Base-by-base conservation (phyloP, 257 asterid species). In the Marsdenia floribunda region DNA sequence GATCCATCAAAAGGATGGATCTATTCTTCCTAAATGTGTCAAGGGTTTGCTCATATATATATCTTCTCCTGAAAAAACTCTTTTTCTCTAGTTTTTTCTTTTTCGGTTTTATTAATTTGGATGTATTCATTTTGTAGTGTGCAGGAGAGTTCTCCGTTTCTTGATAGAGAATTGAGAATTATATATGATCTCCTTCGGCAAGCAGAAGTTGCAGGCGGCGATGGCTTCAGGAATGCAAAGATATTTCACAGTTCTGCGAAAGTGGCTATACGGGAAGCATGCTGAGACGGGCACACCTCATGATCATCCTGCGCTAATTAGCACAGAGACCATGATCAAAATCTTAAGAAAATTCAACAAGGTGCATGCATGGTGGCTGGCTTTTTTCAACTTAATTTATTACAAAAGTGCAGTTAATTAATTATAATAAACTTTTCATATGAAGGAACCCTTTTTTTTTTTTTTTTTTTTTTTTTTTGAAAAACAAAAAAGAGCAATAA, bases 261-360 rank as follows among this genome's bases (percentile, higher is more conserved):
- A 37, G 49, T 67, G 67, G 52, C 18, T 71, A 22, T 29, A 38
- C 0, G 46, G 38, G 55, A 50, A 71, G 40, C 52, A 38, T 4
- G 68, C 66, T 22, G 5, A 21, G 38, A 33, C 50, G 16, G 77
- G 26, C 26, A 37, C 18, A 40, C 15, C 63, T 10, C 52, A 60
- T 52, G 68, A 67, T 40, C 53, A 70, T 24, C 68, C 77, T 24
- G 68, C 0, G 7, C 46, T 40, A 6, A 40, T 60, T 64, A 65
- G 68, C 47, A 5, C 19, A 8, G 37, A 63, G 37, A 46, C 55
- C 29, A 26, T 54, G 33, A 46, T 33, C 44, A 65, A 72, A 72
- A 64, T 64, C 76, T 33, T 64, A 16, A 72, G 55, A 60, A 78
- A 78, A 65, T 72, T 54, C 40, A 38, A 54, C 52, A 72, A 72